These are phyloP conservation scores for Oehlia diaphana DNA, from an alignment of 192 early-diverging fungal species.

Conservation along the genomic window DNA sequence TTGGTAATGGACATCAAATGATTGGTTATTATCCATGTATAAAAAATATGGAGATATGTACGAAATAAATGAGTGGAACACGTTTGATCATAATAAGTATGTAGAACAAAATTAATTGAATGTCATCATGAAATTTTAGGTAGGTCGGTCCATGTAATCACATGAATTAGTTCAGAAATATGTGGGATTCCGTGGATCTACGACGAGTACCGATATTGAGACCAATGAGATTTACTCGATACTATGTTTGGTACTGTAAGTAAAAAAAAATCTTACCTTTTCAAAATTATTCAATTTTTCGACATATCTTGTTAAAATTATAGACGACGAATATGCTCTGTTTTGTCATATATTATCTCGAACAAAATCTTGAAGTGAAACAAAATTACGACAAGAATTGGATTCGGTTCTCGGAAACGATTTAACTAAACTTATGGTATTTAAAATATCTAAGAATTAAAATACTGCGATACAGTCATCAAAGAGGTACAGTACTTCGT, in stretches of 20 bases:
- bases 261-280: neutral
- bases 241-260: constrained; percentile 1
- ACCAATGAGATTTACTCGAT: constrained; percentile 15
- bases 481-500: neutral
- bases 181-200: no score
- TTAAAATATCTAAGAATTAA: neutral
- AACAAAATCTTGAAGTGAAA: constrained; percentile 1
- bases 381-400: neutral
- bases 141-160: no score
- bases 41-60: constrained; percentile 28
- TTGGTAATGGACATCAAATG: neutral
- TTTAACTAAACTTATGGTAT: neutral
- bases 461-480: constrained; percentile 11
- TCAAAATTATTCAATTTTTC: no score
- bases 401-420: neutral
- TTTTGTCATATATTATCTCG: constrained; percentile 8
- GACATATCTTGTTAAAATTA: neutral
- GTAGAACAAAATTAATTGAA: no score
- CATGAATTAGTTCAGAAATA: no score
- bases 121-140: no score
- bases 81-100: no score
- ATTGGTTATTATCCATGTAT: neutral
- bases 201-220: neutral
- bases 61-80: neutral
- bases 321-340: constrained; percentile 6